These are phyloP conservation scores for Paraconiothyrium brasiliense DNA, from an alignment of 2,329 filamentous ascomycete species.

Conservation along the genomic window DNA sequence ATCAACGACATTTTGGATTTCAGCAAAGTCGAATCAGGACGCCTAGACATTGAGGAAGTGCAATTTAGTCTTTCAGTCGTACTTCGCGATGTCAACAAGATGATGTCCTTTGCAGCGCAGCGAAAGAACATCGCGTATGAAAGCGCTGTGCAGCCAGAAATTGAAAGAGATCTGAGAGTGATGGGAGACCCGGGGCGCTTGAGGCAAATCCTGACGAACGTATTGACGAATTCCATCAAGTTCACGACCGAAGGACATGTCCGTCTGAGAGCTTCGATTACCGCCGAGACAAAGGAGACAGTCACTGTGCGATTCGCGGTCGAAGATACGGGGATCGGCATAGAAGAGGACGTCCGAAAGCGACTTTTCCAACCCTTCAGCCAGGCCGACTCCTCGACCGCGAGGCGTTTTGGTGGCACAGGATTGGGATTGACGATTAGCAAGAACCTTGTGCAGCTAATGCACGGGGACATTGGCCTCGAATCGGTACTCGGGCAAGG, in stretches of 20 bases:
- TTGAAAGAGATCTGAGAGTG: conserved; percentile 76
- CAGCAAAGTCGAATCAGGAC: conserved; percentile 83
- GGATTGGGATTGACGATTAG: conserved; percentile 81
- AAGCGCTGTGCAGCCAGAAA: conserved; percentile 69
- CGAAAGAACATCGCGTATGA: conserved; percentile 80
- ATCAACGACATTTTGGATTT: conserved; percentile 94
- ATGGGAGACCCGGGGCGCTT: conserved; percentile 86
- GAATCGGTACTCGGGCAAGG: conserved; percentile 73
- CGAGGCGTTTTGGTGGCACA: conserved; percentile 80
- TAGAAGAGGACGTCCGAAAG: conserved; percentile 78
- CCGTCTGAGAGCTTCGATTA: conserved; percentile 70
- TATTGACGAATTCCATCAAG: conserved; percentile 67
- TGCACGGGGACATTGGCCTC: conserved; percentile 78
- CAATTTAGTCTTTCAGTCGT: conserved; percentile 79
- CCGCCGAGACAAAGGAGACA: conserved; percentile 70
- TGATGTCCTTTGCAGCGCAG: conserved; percentile 85
- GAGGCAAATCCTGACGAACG: conserved; percentile 83
- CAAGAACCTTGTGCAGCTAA: conserved; percentile 79
- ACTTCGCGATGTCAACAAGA: conserved; percentile 82
- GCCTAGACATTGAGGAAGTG: conserved; percentile 80
- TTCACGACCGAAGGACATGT: conserved; percentile 51
- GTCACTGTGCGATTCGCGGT: conserved; percentile 76
- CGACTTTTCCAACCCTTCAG: conserved; percentile 82
- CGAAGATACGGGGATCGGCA: conserved; percentile 82
- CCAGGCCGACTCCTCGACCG: conserved; percentile 82